Percentiles rank a stretch among this genome's conserved stretches.
These are phyloP conservation scores for Pinus taeda DNA, from an alignment of 75 land plant species.

Conservation along the genomic window DNA sequence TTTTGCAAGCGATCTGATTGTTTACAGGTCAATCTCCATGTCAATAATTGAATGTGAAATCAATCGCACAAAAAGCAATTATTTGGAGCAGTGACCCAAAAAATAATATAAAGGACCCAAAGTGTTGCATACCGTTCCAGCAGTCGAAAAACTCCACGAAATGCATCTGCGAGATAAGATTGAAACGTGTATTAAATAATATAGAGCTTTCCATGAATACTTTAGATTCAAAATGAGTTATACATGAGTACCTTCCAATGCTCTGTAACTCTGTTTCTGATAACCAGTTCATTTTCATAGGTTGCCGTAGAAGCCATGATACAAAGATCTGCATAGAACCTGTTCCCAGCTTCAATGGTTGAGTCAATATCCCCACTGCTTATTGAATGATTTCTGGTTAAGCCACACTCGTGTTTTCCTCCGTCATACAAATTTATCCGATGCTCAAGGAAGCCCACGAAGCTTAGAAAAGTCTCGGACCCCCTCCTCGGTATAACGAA, in stretches of 20 bases:
- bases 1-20: conserved; percentile 34
- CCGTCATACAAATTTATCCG: neutral
- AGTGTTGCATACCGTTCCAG: conserved; percentile 59
- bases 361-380: neutral
- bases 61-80: neutral
- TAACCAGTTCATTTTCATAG: neutral
- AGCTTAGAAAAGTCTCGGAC: neutral
- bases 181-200: neutral
- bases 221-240: too few relatives aligned
- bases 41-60: neutral
- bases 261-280: neutral
- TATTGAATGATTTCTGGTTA: too few relatives aligned
- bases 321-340: conserved; percentile 14
- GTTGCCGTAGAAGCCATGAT: neutral
- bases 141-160: conserved; percentile 60
- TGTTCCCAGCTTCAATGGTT: neutral
- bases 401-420: too few relatives aligned
- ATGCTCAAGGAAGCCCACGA: neutral
- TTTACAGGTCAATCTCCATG: neutral
- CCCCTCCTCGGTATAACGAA: neutral
- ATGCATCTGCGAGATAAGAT: conserved; percentile 51
- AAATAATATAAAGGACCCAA: neutral
- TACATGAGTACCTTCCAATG: conserved; percentile 29
- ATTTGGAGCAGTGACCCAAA: too few relatives aligned
- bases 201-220: too few relatives aligned